These are phyloP conservation scores for Colletotrichum coccodes DNA, from an alignment of 2,329 filamentous ascomycete genomes.

Conservation along the genomic window DNA sequence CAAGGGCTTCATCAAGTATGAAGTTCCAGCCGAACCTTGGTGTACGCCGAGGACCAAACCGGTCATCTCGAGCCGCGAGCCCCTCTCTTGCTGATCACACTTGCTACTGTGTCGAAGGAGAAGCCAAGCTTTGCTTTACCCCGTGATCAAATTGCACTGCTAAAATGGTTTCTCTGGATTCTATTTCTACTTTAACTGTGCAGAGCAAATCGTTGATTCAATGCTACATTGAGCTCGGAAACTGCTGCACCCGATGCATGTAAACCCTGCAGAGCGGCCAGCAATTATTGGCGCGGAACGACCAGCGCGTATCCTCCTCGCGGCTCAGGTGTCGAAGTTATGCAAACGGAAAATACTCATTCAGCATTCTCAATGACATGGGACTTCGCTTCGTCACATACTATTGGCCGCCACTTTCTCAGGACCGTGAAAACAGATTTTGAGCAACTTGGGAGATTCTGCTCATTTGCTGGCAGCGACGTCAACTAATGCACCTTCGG, in stretches of 20 bases:
- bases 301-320: not conserved
- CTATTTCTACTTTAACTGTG: not conserved
- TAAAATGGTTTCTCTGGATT: not conserved
- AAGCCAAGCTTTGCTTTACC: not conserved
- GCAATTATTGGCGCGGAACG: not conserved
- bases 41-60: not conserved
- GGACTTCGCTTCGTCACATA: not conserved
- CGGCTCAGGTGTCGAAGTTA: not conserved
- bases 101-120: not conserved
- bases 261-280: not conserved
- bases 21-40: not conserved
- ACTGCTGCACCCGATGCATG: not conserved
- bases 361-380: not conserved
- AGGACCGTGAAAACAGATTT: too few species aligned
- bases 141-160: not conserved
- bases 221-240: constrained; percentile 1
- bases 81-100: constrained; percentile 9
- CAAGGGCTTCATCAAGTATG: constrained; percentile 17
- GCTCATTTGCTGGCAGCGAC: not conserved
- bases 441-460: not conserved
- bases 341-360: too few species aligned
- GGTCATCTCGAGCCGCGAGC: not conserved
- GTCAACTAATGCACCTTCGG: not conserved
- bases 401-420: not conserved
- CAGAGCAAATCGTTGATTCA: not conserved